Base-by-base conservation (phyloP, 306 rosid genomes). In the Cotoneaster glaucophyllus region DNA sequence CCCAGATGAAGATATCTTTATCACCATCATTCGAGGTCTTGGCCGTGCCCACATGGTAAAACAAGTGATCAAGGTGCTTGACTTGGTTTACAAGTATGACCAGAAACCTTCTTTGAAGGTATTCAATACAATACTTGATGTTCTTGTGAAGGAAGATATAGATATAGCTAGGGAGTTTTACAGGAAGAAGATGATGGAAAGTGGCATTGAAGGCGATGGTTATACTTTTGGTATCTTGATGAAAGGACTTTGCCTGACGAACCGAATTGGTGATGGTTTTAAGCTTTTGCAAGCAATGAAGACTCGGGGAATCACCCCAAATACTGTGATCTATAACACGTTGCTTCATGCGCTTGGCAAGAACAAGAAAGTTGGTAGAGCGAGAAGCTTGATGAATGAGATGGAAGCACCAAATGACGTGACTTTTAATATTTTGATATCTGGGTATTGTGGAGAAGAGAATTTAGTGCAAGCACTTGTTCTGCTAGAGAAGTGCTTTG, bases 381-480 rank as follows among this genome's bases (percentile, higher is more conserved):
- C 93, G 15, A 92, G 97, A 78, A 92, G 90, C 81, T 87, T 92
- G 92, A 84, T 87, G 93, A 88, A 69, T 81, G 96, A 92, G 79
- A 90, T 88, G 81, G 84, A 66, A 66, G 80, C 73, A 3, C 90
- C 85, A 3, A 92, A 84, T 73, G 96, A 87, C 57, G 89, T 90
- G 28, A 88, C 96, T 12, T 90, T 81, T 71, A 90, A 90, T 67
- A 73, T 90, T 61, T 65, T 92, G 83, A 88, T 92, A 44, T 84
- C 93, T 44, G 87, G 70, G 21, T 92, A 90, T 68, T 90, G 92
- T 48, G 84, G 84, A 58, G 90, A 90, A 52, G 89, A 80, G 59
- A 90, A 90, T 83, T 75, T 89, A 26, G 88, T 92, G 78, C 96
- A 90, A 77, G 88, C 93, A 65, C 87, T 88, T 64, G 90, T 88